Evolutionary conservation across 768 basidiomycete species (phyloP).

Genomic region (Krasilnikovozyma curviuscula): DNA sequence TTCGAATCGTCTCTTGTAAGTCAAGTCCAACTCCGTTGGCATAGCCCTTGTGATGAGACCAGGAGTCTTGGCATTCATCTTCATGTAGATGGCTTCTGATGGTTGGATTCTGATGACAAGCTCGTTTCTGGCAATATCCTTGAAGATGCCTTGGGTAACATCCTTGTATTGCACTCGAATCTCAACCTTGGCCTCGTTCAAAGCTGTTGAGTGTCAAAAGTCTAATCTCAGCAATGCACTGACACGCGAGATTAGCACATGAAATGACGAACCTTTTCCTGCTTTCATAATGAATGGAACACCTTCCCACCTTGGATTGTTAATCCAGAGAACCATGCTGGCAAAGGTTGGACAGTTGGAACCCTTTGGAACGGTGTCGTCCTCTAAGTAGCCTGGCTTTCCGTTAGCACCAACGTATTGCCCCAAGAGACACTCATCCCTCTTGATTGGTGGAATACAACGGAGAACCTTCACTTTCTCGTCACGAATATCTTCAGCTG

Average conservation of each 20-base stretch:
- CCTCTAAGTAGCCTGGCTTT: conserved; percentile 98
- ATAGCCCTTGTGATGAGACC: conserved; percentile 76
- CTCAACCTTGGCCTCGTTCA: conserved; percentile 98
- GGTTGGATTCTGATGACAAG: conserved; percentile 95
- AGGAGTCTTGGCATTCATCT: conserved; percentile 86
- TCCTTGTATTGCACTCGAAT: conserved; percentile 97
- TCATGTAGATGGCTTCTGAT: conserved; percentile 87
- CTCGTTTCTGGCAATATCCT: conserved; percentile 87
- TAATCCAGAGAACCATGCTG: conserved; percentile 69
- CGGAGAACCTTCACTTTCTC: conserved; percentile 99
- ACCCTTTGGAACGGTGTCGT: conserved; percentile 77
- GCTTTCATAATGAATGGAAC: conserved; percentile 97
- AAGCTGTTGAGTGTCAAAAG: conserved; percentile 34
- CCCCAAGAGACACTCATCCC: conserved; percentile 66
- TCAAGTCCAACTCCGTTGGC: conserved; percentile 93
- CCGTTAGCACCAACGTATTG: conserved; percentile 59
- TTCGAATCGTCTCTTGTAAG: conserved; percentile 85
- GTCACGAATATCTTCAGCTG: conserved; percentile 90
- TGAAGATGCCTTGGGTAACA: conserved; percentile 90
- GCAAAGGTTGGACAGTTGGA: conserved; percentile 91
- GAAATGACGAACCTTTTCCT: conserved; percentile 56
- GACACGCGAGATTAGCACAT: not conserved
- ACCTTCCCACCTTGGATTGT: conserved; percentile 95
- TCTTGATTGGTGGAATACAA: conserved; percentile 61
- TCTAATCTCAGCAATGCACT: not conserved